These are phyloP conservation scores for Macrocybe sp. DNA, from an alignment of 1,284 basidiomycete species.

Conservation along the genomic window DNA sequence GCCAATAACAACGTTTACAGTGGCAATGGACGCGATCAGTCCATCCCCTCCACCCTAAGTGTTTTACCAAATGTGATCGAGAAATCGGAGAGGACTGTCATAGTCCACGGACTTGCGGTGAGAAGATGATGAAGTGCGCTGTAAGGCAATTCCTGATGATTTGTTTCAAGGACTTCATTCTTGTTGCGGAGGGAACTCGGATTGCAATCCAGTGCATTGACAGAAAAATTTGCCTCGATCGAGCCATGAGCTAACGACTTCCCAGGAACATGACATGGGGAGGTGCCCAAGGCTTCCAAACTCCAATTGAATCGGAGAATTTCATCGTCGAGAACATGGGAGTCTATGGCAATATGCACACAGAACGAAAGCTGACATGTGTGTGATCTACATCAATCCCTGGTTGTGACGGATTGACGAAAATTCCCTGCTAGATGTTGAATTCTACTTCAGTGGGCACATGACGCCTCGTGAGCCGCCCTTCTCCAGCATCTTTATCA, in stretches of 20 bases:
- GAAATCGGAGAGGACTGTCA: constrained; percentile 59
- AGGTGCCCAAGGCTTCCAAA: constrained; percentile 63
- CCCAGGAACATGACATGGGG: constrained; percentile 44
- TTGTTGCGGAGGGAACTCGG: constrained; percentile 52
- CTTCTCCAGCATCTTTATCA: background rate
- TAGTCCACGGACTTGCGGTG: constrained; percentile 66
- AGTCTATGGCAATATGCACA: constrained; percentile 52
- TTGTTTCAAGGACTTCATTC: constrained; percentile 41
- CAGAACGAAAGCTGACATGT: constrained; percentile 60
- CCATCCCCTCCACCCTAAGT: constrained; percentile 49
- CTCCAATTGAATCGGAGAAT: constrained; percentile 50
- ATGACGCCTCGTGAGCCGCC: constrained; percentile 49
- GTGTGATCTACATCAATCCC: constrained; percentile 10
- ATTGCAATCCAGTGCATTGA: constrained; percentile 49
- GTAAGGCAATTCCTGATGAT: background rate
- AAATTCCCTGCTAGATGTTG: constrained; percentile 33
- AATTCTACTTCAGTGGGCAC: constrained; percentile 53
- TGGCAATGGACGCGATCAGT: constrained; percentile 39
- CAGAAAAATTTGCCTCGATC: constrained; percentile 1
- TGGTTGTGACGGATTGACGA: constrained; percentile 1
- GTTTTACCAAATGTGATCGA: constrained; percentile 68
- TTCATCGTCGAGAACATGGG: constrained; percentile 62
- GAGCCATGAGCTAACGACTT: background rate
- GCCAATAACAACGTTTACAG: constrained; percentile 37
- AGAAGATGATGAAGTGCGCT: constrained; percentile 12